Evolutionary conservation across 2,329 filamentous ascomycete genomes (phyloP).

Genomic region (Ceratocystis variospora): DNA sequence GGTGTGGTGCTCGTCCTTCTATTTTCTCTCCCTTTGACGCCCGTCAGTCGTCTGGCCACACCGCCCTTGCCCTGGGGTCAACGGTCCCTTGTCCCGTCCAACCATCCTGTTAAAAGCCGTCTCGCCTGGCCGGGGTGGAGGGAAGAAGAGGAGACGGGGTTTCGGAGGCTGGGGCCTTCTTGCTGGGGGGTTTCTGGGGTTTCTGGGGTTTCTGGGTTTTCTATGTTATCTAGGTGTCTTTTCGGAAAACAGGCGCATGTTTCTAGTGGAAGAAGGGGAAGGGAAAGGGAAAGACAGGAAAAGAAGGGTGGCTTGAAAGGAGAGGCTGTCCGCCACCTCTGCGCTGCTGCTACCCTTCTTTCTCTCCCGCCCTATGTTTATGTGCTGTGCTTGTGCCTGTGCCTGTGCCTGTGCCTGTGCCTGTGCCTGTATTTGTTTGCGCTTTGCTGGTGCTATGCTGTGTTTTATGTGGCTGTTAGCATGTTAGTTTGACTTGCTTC

Average conservation of each 20-base stretch:
- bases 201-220: too few species aligned
- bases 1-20: too few species aligned
- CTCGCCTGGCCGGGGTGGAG: background rate
- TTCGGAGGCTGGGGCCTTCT: background rate
- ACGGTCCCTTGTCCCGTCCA: background rate
- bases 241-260: background rate
- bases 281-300: background rate
- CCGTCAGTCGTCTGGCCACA: background rate
- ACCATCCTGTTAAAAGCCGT: background rate
- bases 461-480: too few species aligned
- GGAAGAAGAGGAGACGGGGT: background rate
- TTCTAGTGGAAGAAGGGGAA: background rate
- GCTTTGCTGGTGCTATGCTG: too few species aligned
- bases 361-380: background rate
- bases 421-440: too few species aligned
- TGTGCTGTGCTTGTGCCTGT: too few species aligned
- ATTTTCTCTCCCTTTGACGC: background rate
- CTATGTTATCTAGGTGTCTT: background rate
- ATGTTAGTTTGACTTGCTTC: too few species aligned
- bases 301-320: background rate
- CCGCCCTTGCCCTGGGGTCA: background rate
- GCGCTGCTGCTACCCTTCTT: background rate
- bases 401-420: too few species aligned
- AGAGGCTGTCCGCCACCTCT: background rate
- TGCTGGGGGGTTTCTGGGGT: background rate